A percentile compares a stretch with the other conserved stretches of the same genome.
phyloP scores from a whole-genome alignment of 2,329 filamentous ascomycete genomes.

The Aspergillus quadrilineatus region DNA sequence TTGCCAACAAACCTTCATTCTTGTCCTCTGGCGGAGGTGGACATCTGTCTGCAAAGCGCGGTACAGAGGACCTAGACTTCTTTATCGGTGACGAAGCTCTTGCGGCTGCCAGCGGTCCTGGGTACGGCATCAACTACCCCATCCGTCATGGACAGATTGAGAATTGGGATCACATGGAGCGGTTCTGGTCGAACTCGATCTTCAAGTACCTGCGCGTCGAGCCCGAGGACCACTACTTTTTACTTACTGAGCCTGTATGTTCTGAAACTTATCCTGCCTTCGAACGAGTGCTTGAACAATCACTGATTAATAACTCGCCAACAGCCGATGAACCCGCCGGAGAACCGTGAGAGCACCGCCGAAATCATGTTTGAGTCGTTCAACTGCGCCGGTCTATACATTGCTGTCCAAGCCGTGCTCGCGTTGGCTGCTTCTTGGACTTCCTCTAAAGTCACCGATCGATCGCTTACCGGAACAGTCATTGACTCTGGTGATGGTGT shows the following conservation, averaged over 20 bases:
- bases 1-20: constrained; percentile 94
- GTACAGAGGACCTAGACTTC: constrained; percentile 96
- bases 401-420: constrained; percentile 95
- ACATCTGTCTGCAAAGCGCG: constrained; percentile 85
- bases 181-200: constrained; percentile 99
- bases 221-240: constrained; percentile 97
- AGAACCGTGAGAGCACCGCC: constrained; percentile 98
- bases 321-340: constrained; percentile 92
- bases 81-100: constrained; percentile 98
- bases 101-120: constrained; percentile 76
- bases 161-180: constrained; percentile 99
- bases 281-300: neutral
- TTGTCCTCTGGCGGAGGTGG: constrained; percentile 86
- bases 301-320: neutral
- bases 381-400: constrained; percentile 98
- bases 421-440: constrained; percentile 98
- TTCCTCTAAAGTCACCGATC: constrained; percentile 93
- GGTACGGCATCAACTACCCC: constrained; percentile 95
- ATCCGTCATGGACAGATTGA: constrained; percentile 98
- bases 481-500: constrained; percentile 99
- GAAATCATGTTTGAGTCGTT: constrained; percentile 99
- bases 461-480: constrained; percentile 93
- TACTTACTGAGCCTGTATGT: constrained; percentile 90
- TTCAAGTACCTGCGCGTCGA: constrained; percentile 99
- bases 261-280: constrained; percentile 1